Conservation (phyloP, 2,329 filamentous ascomycete genomes). For the Neofusicoccum kwambonambiense region DNA sequence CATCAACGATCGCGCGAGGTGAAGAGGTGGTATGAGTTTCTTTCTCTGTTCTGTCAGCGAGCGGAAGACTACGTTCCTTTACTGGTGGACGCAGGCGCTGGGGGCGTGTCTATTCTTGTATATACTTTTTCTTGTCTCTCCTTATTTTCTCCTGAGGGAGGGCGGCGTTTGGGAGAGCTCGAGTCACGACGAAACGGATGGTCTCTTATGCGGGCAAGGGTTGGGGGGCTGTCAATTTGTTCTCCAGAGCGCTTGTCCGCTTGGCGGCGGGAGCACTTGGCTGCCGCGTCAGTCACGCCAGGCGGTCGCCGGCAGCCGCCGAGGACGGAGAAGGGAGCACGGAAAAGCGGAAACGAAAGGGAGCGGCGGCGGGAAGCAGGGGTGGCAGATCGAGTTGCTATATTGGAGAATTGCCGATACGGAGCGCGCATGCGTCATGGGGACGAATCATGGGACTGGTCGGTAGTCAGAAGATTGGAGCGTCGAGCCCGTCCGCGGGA, state of each 20-base stretch:
- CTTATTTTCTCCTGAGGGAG: neutral
- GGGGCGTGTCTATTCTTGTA: neutral
- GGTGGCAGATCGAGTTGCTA: slow-evolving; percentile 6
- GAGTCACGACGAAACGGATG: neutral
- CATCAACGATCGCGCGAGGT: slow-evolving; percentile 12
- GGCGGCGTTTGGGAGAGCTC: neutral
- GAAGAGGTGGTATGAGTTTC: neutral
- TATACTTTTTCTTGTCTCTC: neutral
- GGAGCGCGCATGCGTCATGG: neutral
- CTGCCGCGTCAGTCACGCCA: no score
- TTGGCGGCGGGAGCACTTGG: neutral
- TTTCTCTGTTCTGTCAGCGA: neutral
- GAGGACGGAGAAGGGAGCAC: no score
- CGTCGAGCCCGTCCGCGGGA: no score
- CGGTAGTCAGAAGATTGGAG: no score
- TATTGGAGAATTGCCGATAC: neutral
- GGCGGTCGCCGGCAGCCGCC: no score
- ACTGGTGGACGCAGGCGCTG: no score
- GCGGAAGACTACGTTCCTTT: neutral
- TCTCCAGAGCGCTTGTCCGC: neutral
- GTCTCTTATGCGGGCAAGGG: neutral
- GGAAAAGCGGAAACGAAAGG: neutral
- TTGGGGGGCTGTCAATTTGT: neutral
- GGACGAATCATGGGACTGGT: neutral
- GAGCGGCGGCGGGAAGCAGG: neutral